Conservation (phyloP, 257 asterid genomes). For the Petunia secreta region DNA sequence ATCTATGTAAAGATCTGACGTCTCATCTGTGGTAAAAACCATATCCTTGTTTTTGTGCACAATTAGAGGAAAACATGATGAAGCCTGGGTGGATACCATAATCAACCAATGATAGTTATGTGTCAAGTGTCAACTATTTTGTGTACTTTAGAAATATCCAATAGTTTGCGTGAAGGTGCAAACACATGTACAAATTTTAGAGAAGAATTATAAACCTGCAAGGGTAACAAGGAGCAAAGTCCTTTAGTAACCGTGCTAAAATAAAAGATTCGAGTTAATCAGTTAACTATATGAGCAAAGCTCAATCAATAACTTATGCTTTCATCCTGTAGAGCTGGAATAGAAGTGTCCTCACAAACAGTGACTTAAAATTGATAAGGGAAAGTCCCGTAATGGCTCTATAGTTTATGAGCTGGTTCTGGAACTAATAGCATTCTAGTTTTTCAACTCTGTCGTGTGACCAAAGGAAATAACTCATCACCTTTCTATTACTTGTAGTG, state of each 20-base stretch:
- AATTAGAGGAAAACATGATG: not conserved
- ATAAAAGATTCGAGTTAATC: not conserved
- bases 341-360: not conserved
- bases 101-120: not conserved
- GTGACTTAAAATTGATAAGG: not conserved
- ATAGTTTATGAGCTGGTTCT: conserved; percentile 17
- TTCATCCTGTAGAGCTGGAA: not conserved
- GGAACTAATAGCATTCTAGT: not conserved
- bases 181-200: not conserved
- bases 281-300: not conserved
- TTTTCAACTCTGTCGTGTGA: not conserved
- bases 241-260: not conserved
- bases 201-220: not conserved
- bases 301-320: not conserved
- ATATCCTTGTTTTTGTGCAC: not conserved
- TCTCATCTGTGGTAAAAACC: not conserved
- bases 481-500: conserved; percentile 3
- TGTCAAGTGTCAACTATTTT: conserved; percentile 1
- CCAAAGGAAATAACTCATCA: not conserved
- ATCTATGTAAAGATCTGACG: not conserved
- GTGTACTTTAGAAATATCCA: not conserved
- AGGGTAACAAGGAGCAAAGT: conserved; percentile 10
- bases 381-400: not conserved
- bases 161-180: not conserved
- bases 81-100: not conserved